A percentile compares a stretch with the other conserved stretches of the same genome.
phyloP scores from a whole-genome alignment of 2,329 filamentous ascomycete species.

The Ascochyta viciae-villosae region DNA sequence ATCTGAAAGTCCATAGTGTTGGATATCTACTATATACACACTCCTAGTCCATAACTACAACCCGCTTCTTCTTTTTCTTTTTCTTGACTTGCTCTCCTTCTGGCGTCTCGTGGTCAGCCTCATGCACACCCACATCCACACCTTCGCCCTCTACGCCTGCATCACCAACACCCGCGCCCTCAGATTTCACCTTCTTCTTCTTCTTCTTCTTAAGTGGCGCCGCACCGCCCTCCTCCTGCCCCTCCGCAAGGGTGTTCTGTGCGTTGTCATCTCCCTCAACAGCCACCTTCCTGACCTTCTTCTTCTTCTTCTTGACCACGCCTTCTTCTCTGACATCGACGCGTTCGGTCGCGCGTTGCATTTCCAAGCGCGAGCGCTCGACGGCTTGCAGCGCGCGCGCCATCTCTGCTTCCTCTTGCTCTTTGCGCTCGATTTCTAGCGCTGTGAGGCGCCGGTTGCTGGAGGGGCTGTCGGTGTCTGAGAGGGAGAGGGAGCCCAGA shows the following conservation, averaged over 20 bases:
- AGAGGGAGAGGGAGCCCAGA: constrained; percentile 73
- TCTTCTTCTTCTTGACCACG: constrained; percentile 68
- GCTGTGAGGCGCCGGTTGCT: constrained; percentile 35
- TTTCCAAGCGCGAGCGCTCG: constrained; percentile 83
- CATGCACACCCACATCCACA: no score
- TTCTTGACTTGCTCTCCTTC: constrained; percentile 50
- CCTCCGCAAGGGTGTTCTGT: constrained; percentile 45
- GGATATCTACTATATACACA: background rate
- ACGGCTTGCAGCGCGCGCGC: constrained; percentile 86
- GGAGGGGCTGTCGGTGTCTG: constrained; percentile 56
- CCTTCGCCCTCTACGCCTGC: background rate
- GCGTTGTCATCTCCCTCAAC: constrained; percentile 64
- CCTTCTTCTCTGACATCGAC: constrained; percentile 73
- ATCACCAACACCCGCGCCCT: constrained; percentile 5
- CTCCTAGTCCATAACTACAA: constrained; percentile 43
- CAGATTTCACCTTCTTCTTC: constrained; percentile 51
- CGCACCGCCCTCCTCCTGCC: constrained; percentile 19
- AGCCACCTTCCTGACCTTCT: constrained; percentile 52
- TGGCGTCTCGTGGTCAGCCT: constrained; percentile 18
- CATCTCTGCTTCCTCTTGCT: constrained; percentile 88
- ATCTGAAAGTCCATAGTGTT: no score
- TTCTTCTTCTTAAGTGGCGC: constrained; percentile 47
- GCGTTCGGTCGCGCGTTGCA: constrained; percentile 81
- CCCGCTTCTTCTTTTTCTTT: constrained; percentile 52
- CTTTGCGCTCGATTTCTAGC: constrained; percentile 69